Evolutionary conservation across 1,139 yeast genomes (phyloP).

Genomic region (Candida pseudoviswanathii): DNA sequence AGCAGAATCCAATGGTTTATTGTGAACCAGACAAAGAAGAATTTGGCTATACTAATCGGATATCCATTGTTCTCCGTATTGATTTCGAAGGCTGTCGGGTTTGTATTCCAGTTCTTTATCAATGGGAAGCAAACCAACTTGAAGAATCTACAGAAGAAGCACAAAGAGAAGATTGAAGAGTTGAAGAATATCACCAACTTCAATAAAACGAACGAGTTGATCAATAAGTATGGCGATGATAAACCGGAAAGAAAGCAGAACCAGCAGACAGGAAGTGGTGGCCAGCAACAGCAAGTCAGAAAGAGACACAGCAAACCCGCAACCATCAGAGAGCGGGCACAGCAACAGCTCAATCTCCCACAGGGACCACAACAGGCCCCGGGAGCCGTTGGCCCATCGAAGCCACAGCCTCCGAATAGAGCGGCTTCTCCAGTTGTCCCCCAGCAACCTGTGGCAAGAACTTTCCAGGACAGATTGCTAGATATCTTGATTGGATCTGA

Average conservation of each 20-base stretch:
- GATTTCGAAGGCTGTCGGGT: conserved; percentile 23
- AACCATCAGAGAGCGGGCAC: conserved; percentile 12
- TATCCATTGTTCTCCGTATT: conserved; percentile 33
- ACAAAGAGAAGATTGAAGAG: conserved; percentile 66
- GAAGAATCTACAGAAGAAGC: conserved; percentile 46
- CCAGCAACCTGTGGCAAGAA: conserved; percentile 15
- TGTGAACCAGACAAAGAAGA: conserved; percentile 24
- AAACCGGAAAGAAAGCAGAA: conserved; percentile 7
- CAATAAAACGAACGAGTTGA: conserved; percentile 70
- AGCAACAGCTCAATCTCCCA: conserved; percentile 15
- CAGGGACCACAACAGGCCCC: conserved; percentile 2
- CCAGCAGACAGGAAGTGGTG: background rate
- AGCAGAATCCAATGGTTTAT: conserved; percentile 28
- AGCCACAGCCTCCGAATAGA: conserved; percentile 4
- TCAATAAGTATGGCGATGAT: conserved; percentile 53
- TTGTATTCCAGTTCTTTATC: conserved; percentile 28
- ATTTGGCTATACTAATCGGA: conserved; percentile 22
- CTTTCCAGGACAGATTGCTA: conserved; percentile 46
- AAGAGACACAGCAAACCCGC: conserved; percentile 1
- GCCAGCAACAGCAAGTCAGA: conserved; percentile 6
- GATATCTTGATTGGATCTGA: conserved; percentile 72
- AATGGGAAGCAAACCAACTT: conserved; percentile 22
- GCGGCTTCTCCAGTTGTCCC: conserved; percentile 1
- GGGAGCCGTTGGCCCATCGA: background rate
- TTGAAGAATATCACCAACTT: conserved; percentile 80